Evolutionary conservation across 148 eudicot genomes (phyloP), one percentile per base, ranked within the genome.

Genomic region (Fagopyrum esculentum): DNA sequence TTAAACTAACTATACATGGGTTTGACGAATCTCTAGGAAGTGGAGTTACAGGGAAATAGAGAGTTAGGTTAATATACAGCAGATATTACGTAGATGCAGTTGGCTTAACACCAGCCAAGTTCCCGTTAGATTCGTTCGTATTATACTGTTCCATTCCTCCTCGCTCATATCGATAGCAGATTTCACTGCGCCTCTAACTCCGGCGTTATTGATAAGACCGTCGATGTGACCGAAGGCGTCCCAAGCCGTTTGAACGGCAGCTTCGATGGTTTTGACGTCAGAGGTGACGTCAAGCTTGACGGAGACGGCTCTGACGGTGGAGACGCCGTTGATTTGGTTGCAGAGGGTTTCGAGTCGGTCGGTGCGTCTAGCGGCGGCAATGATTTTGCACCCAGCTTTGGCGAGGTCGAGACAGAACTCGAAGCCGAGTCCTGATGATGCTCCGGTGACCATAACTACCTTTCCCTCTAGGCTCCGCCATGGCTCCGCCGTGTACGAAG

Each of bases 371-470:
- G 40, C 40, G 40, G 40, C 40, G 40, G 40, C 40, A 35, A 35
- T 35, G 40, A 35, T 0, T 52, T 68, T 74, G 75, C 89, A 89
- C 0, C 93, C 90, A 50, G 90, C 85, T 73, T 81, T 76, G 4
- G 91, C 90, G 2, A 91, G 76, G 74, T 89, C 87, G 4, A 87
- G 74, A 48, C 93, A 89, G 78, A 89, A 84, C 19, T 87, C 89
- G 5, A 80, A 75, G 63, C 97, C 93, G 6, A 91, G 71, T 3
- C 97, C 97, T 0, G 97, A 77, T 0, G 97, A 91, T 0, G 93
- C 93, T 0, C 97, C 93, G 13, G 97, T 91, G 0, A 89, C 86
- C 80, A 91, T 64, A 8, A 91, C 90, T n/a, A 91, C 86, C 26
- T 87, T 91, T 72, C 74, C 76, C 15, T 72, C 74, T 12, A 57